Evolutionary conservation across 2,329 filamentous ascomycete genomes (phyloP), one percentile per base, ranked within the genome.

Genomic region (Colletotrichum lupini): DNA sequence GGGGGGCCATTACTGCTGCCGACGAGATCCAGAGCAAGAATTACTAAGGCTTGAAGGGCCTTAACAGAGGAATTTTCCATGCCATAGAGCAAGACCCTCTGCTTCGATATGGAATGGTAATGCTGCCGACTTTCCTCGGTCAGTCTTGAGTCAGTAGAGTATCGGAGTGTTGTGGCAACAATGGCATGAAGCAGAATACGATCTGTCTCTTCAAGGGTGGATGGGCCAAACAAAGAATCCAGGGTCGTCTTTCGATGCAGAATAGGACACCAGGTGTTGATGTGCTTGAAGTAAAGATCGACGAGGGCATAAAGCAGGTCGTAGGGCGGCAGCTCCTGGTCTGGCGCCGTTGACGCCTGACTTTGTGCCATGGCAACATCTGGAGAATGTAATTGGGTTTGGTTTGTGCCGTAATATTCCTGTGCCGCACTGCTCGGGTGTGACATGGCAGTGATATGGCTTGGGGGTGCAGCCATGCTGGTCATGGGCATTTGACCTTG

Each of bases 31-130:
- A 98, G 84, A 0, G 95, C 94, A 5, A 98, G 85, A 62, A 98
- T 97, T 1, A 97, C 94, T 7, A 98, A 85, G 5, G 95, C 95
- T 80, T 98, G 95, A 5, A 98, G 86, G 1, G 94, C 92, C 81
- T 95, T 96, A 72, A 98, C 94, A 0, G 95, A 97, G 14, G 94
- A 95, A 77, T 97, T 95, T 78, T 97, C 95, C 77, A 98, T 89
- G 5, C 95, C 95, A 78, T 97, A 97, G 0, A 98, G 87, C 14
- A 98, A 82, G 0, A 98, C 95, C 74, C 93, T 94, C 77, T 96
- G 92, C 81, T 97, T 98, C 0, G 95, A 95, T 2, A 91, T 88
- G 72, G 92, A 89, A 80, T 97, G 93, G 78, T 97, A 97, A 37
- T 93, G 91, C 60, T 90, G 88, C 74, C 94, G 88, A 75, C 91